phyloP scores from a whole-genome alignment of 371 early-diverging fungal genomes.

The Mucor racemosus region DNA sequence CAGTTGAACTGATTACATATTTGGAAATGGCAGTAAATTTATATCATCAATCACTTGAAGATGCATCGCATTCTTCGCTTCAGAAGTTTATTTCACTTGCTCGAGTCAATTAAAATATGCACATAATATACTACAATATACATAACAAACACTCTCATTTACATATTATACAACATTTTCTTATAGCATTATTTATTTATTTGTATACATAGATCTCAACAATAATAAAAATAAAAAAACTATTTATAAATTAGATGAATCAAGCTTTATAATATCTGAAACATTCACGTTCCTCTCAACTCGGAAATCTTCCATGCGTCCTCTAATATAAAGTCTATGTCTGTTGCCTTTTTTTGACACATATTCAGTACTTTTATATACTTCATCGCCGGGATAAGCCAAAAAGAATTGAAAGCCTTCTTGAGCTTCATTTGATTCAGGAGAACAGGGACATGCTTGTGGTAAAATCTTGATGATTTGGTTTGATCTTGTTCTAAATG shows the following conservation, averaged over 20 bases:
- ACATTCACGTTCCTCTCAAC: conserved; percentile 37
- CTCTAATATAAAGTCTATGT: conserved; percentile 46
- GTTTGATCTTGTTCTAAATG: conserved; percentile 27
- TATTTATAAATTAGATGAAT: conserved; percentile 17
- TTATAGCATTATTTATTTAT: conserved; percentile 8
- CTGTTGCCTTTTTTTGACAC: conserved; percentile 28
- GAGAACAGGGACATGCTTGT: conserved; percentile 37
- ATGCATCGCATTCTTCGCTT: conserved; percentile 6
- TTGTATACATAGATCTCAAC: conserved; percentile 6
- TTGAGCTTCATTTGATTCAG: conserved; percentile 18
- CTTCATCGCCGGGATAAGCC: conserved; percentile 50
- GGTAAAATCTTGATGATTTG: conserved; percentile 50
- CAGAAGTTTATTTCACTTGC: conserved; percentile 11
- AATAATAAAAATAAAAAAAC: background rate
- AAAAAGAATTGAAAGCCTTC: conserved; percentile 33
- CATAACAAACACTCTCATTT: background rate
- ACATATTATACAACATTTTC: background rate
- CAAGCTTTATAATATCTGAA: conserved; percentile 17
- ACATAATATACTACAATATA: conserved; percentile 10
- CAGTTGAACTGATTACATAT: background rate
- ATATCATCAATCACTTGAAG: conserved; percentile 11
- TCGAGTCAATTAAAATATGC: conserved; percentile 12
- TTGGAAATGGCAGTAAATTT: conserved; percentile 4
- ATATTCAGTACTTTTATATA: conserved; percentile 24
- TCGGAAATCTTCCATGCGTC: conserved; percentile 32